Evolutionary conservation across 2,329 filamentous ascomycete species (phyloP), one percentile per base, ranked within the genome.

Genomic region (Diaporthe humulicola): DNA sequence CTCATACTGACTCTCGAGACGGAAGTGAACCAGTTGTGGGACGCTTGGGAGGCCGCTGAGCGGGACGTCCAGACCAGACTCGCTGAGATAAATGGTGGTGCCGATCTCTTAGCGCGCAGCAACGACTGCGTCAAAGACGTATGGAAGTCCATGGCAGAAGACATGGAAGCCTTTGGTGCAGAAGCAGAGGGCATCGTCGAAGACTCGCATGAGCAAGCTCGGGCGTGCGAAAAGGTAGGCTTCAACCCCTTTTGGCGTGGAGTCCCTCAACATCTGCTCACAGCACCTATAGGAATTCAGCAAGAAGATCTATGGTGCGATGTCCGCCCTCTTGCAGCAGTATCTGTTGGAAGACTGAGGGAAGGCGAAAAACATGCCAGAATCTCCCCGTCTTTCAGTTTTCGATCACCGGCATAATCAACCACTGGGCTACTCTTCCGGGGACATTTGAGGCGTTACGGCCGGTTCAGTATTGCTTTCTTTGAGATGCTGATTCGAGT

Each of bases 1-100:
- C 73, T 74, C 14, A 57, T 80, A 15, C 56, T 54, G 6, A 48
- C 42, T 4, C 56, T 80, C 7, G 76, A 78, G 70, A 50, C 8
- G 2, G 77, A 78, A 9, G 73, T 79, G 7, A 64, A 50, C 8
- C 54, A 36, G 10, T 69, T 79, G 6, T 80, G 78, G 79, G 38
- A 73, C 7, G 75, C 79, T 80, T 87, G 74, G 84, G 86, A 73
- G 38, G 74, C 76, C 28, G 84, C 85, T 12, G 86, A 87, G n/a
- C 85, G 87, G 3, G 83, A 84, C 15, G 80, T 82, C 2, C 79
- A 84, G 25, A 82, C 84, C 75, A 78, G 80, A 3, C 42, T 77
- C 12, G 66, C 56, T 14, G 74, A 67, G 15, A 48, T 79, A 28
- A 15, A 61, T 4, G 50, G 70, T 6, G 22, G 14, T 6, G 45